Evolutionary conservation across 768 basidiomycete species (phyloP), one percentile per base, ranked within the genome.

Genomic region (Gyrodon lividus): DNA sequence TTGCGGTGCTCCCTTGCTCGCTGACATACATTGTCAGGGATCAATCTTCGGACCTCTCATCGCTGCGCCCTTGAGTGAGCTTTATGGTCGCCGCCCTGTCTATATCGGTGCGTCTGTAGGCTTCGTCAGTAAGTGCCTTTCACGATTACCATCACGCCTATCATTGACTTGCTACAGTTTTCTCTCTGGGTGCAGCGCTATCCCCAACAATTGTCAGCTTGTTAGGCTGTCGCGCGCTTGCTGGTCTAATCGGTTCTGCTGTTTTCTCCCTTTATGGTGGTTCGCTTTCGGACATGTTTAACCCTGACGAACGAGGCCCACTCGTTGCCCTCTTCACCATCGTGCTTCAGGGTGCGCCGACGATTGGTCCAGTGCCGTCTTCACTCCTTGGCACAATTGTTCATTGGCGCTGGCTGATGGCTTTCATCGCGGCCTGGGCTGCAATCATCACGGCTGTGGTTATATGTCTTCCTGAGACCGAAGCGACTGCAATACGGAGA

Each of bases 351-450:
- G 64, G 63, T 31, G 63, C 61, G 44, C 61, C 59, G 4, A 65
- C 63, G 7, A 51, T 65, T 24, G 64, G 61, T 6, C 59, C 63
- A 5, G 63, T 65, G 9, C 63, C 63, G n/a, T 60, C 61, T 2
- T 57, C 64, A 4, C 16, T 65, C 9, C 56, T 65, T 22, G 59
- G 63, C 13, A 19, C 47, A 19, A 31, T 56, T 23, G 44, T 65
- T 20, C 50, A 55, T 37, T 63, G 64, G 63, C 61, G 56, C 14
- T 63, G 51, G 57, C 19, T 59, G 24, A 57, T 65, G 55, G 64
- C 54, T 10, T 54, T 49, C 12, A 57, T 65, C 6, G 51, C 58
- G 24, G 38, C n/a, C 0, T 63, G 63, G 57, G 59, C 50, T 17
- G 49, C 55, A 6, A 45, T 63, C 33, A 45, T 65, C n/a, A 60